phyloP scores from a whole-genome alignment of 139 green algal genomes.

The Closterium sp. region DNA sequence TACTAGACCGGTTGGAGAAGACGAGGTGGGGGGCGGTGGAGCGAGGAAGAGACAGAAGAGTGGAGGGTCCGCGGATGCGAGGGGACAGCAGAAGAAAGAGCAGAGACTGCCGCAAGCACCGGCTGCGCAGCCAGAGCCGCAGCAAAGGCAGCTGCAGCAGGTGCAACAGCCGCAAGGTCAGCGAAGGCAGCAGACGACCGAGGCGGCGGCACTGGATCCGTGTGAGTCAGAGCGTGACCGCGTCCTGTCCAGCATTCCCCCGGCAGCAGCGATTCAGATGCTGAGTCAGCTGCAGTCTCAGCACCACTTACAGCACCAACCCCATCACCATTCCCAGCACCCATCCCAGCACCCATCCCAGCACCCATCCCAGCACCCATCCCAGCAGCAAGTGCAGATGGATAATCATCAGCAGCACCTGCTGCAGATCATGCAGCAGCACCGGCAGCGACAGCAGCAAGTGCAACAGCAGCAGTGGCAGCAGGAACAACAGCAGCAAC shows the following conservation, averaged over 20 bases:
- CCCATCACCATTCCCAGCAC: background rate
- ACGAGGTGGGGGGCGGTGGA: background rate
- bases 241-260: background rate
- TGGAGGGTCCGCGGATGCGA: background rate
- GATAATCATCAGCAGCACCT: no score
- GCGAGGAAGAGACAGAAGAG: background rate
- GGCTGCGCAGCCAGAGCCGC: no score
- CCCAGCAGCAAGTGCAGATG: no score
- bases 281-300: no score
- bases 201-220: background rate
- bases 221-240: background rate
- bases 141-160: background rate
- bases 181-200: background rate
- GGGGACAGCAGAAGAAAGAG: background rate
- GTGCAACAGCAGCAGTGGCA: background rate
- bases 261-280: background rate
- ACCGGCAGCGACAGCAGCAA: no score
- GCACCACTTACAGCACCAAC: background rate
- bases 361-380: background rate
- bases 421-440: no score
- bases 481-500: background rate
- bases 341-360: background rate
- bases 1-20: background rate
- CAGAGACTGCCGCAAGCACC: background rate
- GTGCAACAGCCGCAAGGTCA: background rate